phyloP scores from a whole-genome alignment of 169 alveolate species.

The Condylostoma magnum region DNA sequence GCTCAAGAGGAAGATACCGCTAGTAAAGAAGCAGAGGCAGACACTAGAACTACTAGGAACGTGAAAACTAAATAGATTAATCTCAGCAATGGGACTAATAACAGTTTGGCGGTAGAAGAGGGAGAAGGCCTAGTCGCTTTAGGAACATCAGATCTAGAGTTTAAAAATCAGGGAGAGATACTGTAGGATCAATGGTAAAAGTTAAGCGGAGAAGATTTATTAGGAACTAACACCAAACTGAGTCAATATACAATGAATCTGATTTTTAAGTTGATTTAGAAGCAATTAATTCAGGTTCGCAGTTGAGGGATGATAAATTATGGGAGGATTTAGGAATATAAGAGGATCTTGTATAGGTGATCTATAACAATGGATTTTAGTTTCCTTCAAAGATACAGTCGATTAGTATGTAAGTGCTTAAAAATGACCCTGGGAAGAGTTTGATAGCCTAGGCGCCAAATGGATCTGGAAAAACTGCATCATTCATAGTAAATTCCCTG shows the following conservation, averaged over 20 bases:
- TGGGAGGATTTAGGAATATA: conserved; percentile 59
- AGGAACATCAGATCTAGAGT: neutral
- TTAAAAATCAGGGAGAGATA: neutral
- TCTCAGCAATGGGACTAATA: neutral
- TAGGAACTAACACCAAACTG: neutral
- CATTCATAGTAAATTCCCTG: conserved; percentile 89
- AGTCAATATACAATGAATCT: conserved; percentile 6
- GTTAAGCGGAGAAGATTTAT: neutral
- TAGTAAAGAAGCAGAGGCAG: neutral
- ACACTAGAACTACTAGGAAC: neutral
- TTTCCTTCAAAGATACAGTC: conserved; percentile 61
- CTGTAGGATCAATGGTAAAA: conserved; percentile 16
- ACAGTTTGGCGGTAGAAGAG: neutral
- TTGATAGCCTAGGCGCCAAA: conserved; percentile 95
- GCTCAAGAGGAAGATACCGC: too few relatives aligned
- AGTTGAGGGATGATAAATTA: conserved; percentile 17
- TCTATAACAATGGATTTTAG: conserved; percentile 38
- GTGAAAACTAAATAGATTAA: neutral
- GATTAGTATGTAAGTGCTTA: conserved; percentile 48
- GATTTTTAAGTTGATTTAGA: conserved; percentile 27
- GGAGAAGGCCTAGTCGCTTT: neutral
- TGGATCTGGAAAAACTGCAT: conserved; percentile 98
- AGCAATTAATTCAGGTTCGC: neutral
- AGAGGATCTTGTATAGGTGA: conserved; percentile 35
- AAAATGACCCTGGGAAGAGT: conserved; percentile 42